Percentiles rank a stretch among this genome's conserved stretches.
Conservation (phyloP, 1,284 basidiomycete species). For the Sanguinoderma infundibulare region DNA sequence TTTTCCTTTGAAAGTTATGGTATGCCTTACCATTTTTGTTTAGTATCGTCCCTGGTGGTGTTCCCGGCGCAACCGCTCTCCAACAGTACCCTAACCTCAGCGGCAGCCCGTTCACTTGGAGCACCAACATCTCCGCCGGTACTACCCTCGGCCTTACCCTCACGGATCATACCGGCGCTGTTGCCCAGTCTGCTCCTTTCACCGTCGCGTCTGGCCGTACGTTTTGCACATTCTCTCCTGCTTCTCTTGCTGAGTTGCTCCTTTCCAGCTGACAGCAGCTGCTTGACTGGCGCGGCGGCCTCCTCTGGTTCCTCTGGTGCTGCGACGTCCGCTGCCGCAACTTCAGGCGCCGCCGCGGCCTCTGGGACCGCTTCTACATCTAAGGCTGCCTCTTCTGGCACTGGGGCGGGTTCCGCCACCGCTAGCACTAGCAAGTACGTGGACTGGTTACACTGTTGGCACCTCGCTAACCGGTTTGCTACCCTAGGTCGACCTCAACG, state of each 20-base stretch:
- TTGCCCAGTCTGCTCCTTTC: conserved; percentile 54
- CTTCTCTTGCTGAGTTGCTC: conserved; percentile 3
- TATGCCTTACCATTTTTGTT: not conserved
- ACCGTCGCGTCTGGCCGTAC: conserved; percentile 51
- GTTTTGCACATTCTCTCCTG: conserved; percentile 6
- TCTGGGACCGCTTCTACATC: conserved; percentile 5
- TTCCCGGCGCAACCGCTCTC: conserved; percentile 28
- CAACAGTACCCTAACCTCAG: conserved; percentile 31
- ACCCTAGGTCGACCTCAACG: conserved; percentile 6
- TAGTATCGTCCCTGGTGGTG: conserved; percentile 32
- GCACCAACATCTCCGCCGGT: conserved; percentile 32
- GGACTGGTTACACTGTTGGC: not conserved
- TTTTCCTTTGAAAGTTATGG: not conserved
- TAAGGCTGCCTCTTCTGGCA: not conserved
- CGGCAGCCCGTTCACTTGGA: conserved; percentile 33
- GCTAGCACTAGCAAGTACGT: not conserved
- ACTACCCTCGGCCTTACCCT: conserved; percentile 54
- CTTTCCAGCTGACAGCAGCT: conserved; percentile 37
- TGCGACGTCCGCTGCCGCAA: conserved; percentile 3
- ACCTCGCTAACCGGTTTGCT: not conserved
- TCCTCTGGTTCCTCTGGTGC: conserved; percentile 21
- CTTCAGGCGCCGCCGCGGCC: conserved; percentile 35
- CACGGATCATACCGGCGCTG: conserved; percentile 53
- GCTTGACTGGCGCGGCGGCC: conserved; percentile 32
- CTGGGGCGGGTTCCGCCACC: not conserved